Evolutionary conservation across 2,329 filamentous ascomycete genomes (phyloP), one percentile per base, ranked within the genome.

Genomic region (Xylariomycetidae sp.): DNA sequence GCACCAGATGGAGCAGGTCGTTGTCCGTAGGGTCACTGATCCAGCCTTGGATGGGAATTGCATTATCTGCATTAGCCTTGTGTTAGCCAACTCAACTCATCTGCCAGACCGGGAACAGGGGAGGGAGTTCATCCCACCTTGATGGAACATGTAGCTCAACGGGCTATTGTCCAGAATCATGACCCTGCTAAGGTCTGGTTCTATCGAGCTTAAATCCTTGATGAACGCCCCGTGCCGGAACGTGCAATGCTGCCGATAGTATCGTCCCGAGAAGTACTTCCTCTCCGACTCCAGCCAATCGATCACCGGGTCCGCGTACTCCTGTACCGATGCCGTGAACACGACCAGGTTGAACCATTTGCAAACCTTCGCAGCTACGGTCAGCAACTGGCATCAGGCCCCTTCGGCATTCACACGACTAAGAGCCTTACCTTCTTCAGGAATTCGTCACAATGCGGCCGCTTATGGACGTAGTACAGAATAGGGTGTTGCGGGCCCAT

Each of bases 161-260:
- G 92, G 92, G 60, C 88, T 95, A 57, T 98, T 98, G 66, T 98
- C 92, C 61, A 98, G 70, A 58, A 98, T 98, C 84, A 96, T 95
- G 40, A 98, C 92, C 63, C 88, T 93, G 65, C 89, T 95, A 54
- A 98, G 67, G 59, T 98, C 92, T 13, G 92, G 89, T 69, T 98
- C 92, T 25, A 98, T 88, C 35, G 87, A 86, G 58, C 87, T 92
- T 36, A 98, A 69, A 62, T 98, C 92, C 61, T 98, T 98, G 69
- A 98, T 96, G 56, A 95, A 98, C 19, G 90, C 89, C 31, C 90
- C 90, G 50, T 95, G 92, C 34, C 92, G 76, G 56, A 87, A 88
- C 15, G 92, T 96, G 68, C 92, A 98, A 61, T 98, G 90, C 59
- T 98, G 92, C 35, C 92, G 78, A 62, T 98, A 98, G 65, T 92